Base-by-base conservation (phyloP, 768 basidiomycete species). In the Psilocybe sp. region DNA sequence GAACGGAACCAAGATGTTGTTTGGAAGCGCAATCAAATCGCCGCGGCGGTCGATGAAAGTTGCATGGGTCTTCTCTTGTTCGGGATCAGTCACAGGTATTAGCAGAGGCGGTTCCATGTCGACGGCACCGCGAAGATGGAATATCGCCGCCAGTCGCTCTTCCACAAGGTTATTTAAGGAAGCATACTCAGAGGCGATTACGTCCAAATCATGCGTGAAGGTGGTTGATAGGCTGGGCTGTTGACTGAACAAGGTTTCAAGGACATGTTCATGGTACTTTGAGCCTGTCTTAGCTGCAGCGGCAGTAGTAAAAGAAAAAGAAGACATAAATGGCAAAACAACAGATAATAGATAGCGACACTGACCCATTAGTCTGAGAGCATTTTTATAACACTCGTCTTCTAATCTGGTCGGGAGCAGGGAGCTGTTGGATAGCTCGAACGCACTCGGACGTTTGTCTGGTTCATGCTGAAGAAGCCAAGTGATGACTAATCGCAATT, bases 71-170 rank as follows among this genome's bases (percentile, higher is more conserved):
- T 77, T 76, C 31, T 85, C 81, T 28, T 89, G 85, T 14, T 82
- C 80, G 3, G 75, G 69, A 28, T 84, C 77, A 42, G 80, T 74
- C 1, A 81, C 74, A 1, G 89, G 94, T 64, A 92, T 81, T 10
- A 97, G 72, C n/a, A 95, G 66, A 0, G 92, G 87, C 0, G 92
- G 87, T 57, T 90, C 89, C 67, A 87, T 85, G 54, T 93, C 84
- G 1, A 96, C 82, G 3, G 95, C 94, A 5, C 95, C 95, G 60
- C 95, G 95, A 4, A 95, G 76, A 34, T 85, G 81, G 66, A 96
- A 95, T 14, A 94, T 84, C 1, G 85, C 72, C 2, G 80, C 74
- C 4, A 97, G 71, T 14, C 84, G 82, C 43, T 94, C 89, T 53
- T 87, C 78, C 5, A 95, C 89, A 3, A 85, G 81, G 10, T 82